phyloP scores from a whole-genome alignment of 2,329 filamentous ascomycete species.

The Fusarium piperis region DNA sequence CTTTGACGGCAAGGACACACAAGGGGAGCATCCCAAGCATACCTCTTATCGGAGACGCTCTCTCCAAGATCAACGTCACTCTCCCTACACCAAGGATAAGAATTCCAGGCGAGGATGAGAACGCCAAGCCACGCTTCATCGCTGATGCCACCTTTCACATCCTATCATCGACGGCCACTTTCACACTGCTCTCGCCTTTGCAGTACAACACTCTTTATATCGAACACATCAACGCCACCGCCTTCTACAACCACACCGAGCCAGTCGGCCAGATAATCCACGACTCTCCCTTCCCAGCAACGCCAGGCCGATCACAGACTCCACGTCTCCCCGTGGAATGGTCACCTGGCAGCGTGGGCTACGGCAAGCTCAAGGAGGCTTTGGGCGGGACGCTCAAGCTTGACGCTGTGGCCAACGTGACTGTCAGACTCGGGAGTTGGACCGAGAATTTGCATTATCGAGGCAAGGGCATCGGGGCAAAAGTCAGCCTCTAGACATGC shows the following conservation, averaged over 20 bases:
- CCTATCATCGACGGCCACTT: slow-evolving; percentile 85
- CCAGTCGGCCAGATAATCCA: slow-evolving; percentile 82
- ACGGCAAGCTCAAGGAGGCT: slow-evolving; percentile 81
- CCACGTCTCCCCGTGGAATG: slow-evolving; percentile 86
- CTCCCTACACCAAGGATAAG: slow-evolving; percentile 75
- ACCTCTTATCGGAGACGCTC: slow-evolving; percentile 75
- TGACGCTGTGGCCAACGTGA: slow-evolving; percentile 80
- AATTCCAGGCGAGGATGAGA: slow-evolving; percentile 60
- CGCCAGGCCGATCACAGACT: slow-evolving; percentile 76
- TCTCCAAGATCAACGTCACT: slow-evolving; percentile 77
- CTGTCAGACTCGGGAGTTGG: slow-evolving; percentile 79
- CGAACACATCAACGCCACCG: slow-evolving; percentile 83
- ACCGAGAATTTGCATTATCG: slow-evolving; percentile 75
- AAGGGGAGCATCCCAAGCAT: slow-evolving; percentile 76
- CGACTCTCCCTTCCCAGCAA: slow-evolving; percentile 77
- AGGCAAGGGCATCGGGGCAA: slow-evolving; percentile 76
- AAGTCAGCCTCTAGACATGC: slow-evolving; percentile 47
- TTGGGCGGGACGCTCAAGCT: slow-evolving; percentile 83
- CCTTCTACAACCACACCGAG: slow-evolving; percentile 83
- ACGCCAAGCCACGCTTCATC: slow-evolving; percentile 72
- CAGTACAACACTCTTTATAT: slow-evolving; percentile 77
- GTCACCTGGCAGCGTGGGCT: slow-evolving; percentile 80
- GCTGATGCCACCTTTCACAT: slow-evolving; percentile 87
- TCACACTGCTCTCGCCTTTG: slow-evolving; percentile 84
- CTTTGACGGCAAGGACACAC: slow-evolving; percentile 78